phyloP scores from a whole-genome alignment of 352 stramenopile genomes.

The Globisporangium solare region DNA sequence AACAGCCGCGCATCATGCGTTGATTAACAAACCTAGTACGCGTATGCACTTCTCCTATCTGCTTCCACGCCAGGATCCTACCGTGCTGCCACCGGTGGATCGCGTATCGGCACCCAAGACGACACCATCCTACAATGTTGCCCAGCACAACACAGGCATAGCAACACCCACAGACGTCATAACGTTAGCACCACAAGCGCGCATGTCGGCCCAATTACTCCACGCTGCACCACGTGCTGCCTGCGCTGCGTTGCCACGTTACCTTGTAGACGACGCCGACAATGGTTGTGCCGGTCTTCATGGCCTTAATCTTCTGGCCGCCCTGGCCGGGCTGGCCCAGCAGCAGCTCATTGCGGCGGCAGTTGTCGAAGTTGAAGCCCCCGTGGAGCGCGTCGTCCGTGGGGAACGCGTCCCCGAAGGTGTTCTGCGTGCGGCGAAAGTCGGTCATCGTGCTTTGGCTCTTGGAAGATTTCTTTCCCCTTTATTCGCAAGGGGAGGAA shows the following conservation, averaged over 20 bases:
- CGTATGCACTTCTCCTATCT: background rate
- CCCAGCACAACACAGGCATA: background rate
- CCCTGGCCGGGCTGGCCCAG: conserved; percentile 38
- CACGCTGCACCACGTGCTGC: no score
- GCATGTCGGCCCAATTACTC: background rate
- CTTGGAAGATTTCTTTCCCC: conserved; percentile 25
- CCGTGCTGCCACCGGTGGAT: conserved; percentile 92
- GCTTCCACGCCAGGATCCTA: conserved; percentile 4
- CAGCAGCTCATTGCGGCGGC: conserved; percentile 90
- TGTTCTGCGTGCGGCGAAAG: conserved; percentile 79
- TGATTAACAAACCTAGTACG: background rate
- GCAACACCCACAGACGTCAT: background rate
- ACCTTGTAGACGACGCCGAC: conserved; percentile 94
- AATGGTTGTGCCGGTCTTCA: conserved; percentile 97
- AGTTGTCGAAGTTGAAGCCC: conserved; percentile 93
- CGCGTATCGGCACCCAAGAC: conserved; percentile 97
- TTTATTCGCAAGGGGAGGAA: conserved; percentile 5
- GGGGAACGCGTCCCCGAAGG: conserved; percentile 68
- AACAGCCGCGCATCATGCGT: conserved; percentile 1
- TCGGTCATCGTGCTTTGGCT: conserved; percentile 47
- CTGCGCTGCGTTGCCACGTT: background rate
- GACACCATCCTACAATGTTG: conserved; percentile 84
- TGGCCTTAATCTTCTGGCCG: conserved; percentile 63
- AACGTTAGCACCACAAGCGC: background rate
- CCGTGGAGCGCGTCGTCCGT: conserved; percentile 49